phyloP scores from a whole-genome alignment of 768 basidiomycete genomes.

The Daedaleopsis nitida region DNA sequence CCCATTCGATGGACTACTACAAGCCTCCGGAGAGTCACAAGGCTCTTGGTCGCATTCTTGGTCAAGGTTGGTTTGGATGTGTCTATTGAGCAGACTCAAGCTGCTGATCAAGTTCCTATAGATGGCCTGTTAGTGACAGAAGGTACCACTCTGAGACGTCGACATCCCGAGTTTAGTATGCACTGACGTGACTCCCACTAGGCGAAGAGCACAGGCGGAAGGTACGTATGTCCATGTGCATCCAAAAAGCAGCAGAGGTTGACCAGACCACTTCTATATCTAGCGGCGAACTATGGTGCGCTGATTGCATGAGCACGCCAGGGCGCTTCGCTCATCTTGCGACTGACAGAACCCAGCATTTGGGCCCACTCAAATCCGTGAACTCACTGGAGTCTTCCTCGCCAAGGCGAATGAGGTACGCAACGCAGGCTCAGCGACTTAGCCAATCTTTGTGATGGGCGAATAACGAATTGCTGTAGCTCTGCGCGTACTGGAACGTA shows the following conservation, averaged over 20 bases:
- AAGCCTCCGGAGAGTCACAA: conserved; percentile 49
- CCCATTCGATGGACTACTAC: conserved; percentile 54
- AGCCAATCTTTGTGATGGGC: neutral
- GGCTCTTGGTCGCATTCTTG: conserved; percentile 42
- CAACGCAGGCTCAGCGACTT: neutral
- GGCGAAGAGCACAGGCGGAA: conserved; percentile 41
- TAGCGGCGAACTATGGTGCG: conserved; percentile 32
- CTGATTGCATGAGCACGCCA: neutral
- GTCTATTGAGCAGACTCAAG: neutral
- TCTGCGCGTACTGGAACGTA: conserved; percentile 23
- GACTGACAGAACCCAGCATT: conserved; percentile 61
- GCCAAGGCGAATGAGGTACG: conserved; percentile 53
- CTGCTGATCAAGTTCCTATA: neutral
- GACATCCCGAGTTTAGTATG: neutral
- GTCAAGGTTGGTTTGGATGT: conserved; percentile 30
- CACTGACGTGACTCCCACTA: neutral
- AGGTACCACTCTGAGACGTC: neutral
- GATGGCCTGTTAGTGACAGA: neutral
- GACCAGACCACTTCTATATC: neutral
- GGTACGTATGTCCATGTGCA: conserved; percentile 24
- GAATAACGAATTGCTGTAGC: conserved; percentile 10
- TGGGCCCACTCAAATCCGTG: conserved; percentile 57
- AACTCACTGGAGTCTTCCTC: conserved; percentile 56
- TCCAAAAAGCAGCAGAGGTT: conserved; percentile 14
- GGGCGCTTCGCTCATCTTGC: neutral